Conservation (phyloP, 768 basidiomycete genomes). For the Cystofilobasidium bisporidii region DNA sequence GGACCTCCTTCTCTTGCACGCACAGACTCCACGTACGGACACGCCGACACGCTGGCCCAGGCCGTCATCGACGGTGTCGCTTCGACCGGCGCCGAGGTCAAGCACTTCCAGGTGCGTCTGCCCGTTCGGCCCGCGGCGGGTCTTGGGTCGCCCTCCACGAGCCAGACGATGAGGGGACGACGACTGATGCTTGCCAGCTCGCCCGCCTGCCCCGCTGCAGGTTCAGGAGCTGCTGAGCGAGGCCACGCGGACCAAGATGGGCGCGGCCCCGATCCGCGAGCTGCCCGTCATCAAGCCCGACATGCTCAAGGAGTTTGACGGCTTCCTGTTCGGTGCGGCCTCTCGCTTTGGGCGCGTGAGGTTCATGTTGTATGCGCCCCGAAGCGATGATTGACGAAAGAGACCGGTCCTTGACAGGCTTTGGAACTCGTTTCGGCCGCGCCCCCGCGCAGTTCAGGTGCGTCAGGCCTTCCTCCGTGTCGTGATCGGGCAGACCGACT, state of each 20-base stretch:
- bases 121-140: too few species aligned
- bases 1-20: background rate
- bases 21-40: constrained; percentile 6
- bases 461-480: background rate
- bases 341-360: too few species aligned
- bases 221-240: constrained; percentile 26
- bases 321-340: background rate
- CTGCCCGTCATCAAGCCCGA: constrained; percentile 16
- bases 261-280: background rate
- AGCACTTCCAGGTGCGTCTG: background rate
- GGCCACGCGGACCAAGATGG: constrained; percentile 27
- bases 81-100: background rate
- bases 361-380: too few species aligned
- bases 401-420: background rate
- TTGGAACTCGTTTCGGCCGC: constrained; percentile 24
- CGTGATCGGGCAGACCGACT: too few species aligned
- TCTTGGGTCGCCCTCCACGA: too few species aligned
- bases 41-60: constrained; percentile 20
- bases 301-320: constrained; percentile 16
- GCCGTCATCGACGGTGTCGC: constrained; percentile 9
- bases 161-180: too few species aligned
- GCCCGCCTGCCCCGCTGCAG: too few species aligned
- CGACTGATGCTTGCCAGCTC: too few species aligned
- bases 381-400: too few species aligned
- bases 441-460: constrained; percentile 18